A percentile compares a stretch with the other conserved stretches of the same genome.
phyloP scores from a whole-genome alignment of 805 yeast genomes.

The Scheffersomyces stipitis region DNA sequence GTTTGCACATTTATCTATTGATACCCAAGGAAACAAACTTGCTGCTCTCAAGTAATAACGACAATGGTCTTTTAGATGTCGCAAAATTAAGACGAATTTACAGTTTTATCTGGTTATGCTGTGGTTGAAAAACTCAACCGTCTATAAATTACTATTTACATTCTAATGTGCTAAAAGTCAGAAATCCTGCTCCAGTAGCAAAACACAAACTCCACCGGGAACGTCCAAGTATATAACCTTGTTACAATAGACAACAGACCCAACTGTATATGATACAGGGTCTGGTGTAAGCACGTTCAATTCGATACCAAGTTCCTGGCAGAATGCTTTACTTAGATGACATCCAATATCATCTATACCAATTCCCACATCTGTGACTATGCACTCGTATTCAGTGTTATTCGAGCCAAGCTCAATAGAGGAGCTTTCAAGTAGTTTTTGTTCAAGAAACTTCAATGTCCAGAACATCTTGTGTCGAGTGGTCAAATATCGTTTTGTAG shows the following conservation, averaged over 20 bases:
- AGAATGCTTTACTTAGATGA: conserved; percentile 43
- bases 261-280: conserved; percentile 28
- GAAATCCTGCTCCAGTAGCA: conserved; percentile 19
- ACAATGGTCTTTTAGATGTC: too few relatives aligned
- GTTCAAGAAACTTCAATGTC: conserved; percentile 24
- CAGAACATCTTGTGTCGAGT: conserved; percentile 18
- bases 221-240: conserved; percentile 45
- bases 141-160: background rate
- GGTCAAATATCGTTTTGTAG: conserved; percentile 14
- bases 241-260: conserved; percentile 47
- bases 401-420: background rate
- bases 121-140: conserved; percentile 1
- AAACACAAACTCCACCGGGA: conserved; percentile 37
- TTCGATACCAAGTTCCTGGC: conserved; percentile 46
- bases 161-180: background rate
- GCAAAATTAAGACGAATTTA: background rate
- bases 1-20: too few relatives aligned
- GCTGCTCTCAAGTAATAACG: too few relatives aligned
- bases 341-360: conserved; percentile 14
- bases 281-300: conserved; percentile 37
- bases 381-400: conserved; percentile 33
- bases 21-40: too few relatives aligned
- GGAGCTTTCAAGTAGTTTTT: conserved; percentile 4
- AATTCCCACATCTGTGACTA: conserved; percentile 34
- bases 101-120: conserved; percentile 1